A percentile compares a stretch with the other conserved stretches of the same genome.
These are phyloP conservation scores for Boletellus emodensis DNA, from an alignment of 768 basidiomycete species.

Conservation along the genomic window DNA sequence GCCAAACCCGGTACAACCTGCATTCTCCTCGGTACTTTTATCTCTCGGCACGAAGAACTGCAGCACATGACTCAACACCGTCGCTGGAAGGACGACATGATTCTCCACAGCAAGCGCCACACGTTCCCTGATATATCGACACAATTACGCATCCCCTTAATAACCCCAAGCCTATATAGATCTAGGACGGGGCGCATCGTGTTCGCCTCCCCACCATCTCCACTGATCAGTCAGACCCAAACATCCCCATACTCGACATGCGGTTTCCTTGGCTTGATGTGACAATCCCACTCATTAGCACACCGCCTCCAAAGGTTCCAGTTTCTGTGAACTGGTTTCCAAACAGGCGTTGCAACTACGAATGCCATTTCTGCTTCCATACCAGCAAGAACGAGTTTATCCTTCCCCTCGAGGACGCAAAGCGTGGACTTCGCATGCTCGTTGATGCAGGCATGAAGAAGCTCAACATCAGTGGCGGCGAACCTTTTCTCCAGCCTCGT, in stretches of 20 bases:
- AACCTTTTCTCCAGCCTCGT: constrained; percentile 35
- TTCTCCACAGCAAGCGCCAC: neutral
- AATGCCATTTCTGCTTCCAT: constrained; percentile 41
- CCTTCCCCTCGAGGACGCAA: constrained; percentile 35
- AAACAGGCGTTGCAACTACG: constrained; percentile 31
- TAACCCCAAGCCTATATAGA: neutral
- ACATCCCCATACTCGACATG: constrained; percentile 1
- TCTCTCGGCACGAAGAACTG: no score
- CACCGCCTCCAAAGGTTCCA: constrained; percentile 9
- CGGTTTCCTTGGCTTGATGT: constrained; percentile 16
- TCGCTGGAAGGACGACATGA: neutral
- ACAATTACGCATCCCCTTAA: neutral
- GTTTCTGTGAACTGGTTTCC: constrained; percentile 30
- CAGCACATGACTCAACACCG: neutral
- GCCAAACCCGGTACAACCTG: no score
- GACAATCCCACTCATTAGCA: constrained; percentile 14
- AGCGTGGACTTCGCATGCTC: constrained; percentile 31
- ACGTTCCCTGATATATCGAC: neutral
- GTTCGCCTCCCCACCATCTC: neutral
- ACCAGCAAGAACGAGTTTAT: constrained; percentile 35
- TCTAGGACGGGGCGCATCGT: neutral
- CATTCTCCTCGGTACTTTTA: no score
- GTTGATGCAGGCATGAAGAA: constrained; percentile 34
- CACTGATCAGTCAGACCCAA: neutral
- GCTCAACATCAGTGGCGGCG: constrained; percentile 36